Evolutionary conservation across 202 grass and related monocot species (phyloP).

Genomic region (Panicum hallii): DNA sequence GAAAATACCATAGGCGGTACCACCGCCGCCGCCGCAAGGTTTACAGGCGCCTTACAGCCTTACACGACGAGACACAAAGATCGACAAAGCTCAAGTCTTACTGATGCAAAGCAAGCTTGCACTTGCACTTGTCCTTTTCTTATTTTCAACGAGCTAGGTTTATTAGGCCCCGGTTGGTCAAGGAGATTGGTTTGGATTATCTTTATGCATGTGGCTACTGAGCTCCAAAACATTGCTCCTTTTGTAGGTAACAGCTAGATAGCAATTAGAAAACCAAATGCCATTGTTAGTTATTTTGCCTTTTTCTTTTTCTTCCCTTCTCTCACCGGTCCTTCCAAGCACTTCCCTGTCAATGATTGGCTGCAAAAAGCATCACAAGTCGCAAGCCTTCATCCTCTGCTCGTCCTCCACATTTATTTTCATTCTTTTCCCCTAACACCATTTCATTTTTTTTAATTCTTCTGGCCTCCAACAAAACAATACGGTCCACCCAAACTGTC

Average conservation of each 20-base stretch:
- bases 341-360: slow-evolving; percentile 42
- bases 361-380: slow-evolving; percentile 15
- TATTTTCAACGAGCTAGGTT: background rate
- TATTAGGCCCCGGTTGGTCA: background rate
- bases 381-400: background rate
- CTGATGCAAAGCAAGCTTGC: background rate
- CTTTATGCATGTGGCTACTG: background rate
- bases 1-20: background rate
- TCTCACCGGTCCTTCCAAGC: background rate
- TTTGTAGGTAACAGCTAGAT: background rate
- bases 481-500: slow-evolving; percentile 55
- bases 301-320: background rate
- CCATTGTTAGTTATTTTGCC: slow-evolving; percentile 12
- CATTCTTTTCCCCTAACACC: too few relatives aligned
- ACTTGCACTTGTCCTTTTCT: background rate
- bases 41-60: background rate
- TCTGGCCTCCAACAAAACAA: background rate
- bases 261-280: background rate
- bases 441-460: background rate
- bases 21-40: background rate
- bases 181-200: background rate
- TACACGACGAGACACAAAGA: background rate
- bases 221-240: background rate
- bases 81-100: background rate
- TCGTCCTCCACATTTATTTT: background rate